These are phyloP conservation scores for Xylaria sp. DNA, from an alignment of 495 filamentous ascomycete genomes.

Conservation along the genomic window DNA sequence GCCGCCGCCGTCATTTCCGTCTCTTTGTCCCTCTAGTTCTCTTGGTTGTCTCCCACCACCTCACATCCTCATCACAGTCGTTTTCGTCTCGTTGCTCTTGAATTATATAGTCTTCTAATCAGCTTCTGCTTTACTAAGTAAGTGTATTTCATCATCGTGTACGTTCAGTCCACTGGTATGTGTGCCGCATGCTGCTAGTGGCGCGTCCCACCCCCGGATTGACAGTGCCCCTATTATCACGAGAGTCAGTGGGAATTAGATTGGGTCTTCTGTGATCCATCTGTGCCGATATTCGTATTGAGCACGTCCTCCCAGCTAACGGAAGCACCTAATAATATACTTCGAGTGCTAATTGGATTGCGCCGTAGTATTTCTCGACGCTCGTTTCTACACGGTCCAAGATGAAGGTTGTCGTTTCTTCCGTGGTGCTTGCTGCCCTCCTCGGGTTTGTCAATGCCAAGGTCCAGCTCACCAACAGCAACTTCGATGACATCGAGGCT, in stretches of 20 bases:
- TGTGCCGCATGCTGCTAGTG: neutral
- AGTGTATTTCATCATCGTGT: neutral
- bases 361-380: conserved; percentile 31
- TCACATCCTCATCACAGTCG: conserved; percentile 16
- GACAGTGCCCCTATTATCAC: neutral
- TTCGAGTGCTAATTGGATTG: neutral
- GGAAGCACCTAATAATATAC: too few relatives aligned
- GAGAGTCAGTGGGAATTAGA: neutral
- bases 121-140: conserved; percentile 14
- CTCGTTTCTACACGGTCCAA: conserved; percentile 42
- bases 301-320: too few relatives aligned
- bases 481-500: conserved; percentile 43
- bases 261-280: neutral
- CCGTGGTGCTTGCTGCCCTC: conserved; percentile 46
- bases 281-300: neutral
- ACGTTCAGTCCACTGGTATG: neutral
- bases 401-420: conserved; percentile 52
- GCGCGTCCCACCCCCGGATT: neutral
- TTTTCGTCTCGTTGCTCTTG: neutral
- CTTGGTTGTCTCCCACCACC: neutral
- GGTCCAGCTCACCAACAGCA: conserved; percentile 50
- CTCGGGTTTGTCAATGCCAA: conserved; percentile 47
- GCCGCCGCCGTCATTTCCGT: neutral
- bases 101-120: conserved; percentile 24
- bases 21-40: neutral